Evolutionary conservation across 805 yeast genomes (phyloP).

Genomic region (Aciculoconidium aculeatum): DNA sequence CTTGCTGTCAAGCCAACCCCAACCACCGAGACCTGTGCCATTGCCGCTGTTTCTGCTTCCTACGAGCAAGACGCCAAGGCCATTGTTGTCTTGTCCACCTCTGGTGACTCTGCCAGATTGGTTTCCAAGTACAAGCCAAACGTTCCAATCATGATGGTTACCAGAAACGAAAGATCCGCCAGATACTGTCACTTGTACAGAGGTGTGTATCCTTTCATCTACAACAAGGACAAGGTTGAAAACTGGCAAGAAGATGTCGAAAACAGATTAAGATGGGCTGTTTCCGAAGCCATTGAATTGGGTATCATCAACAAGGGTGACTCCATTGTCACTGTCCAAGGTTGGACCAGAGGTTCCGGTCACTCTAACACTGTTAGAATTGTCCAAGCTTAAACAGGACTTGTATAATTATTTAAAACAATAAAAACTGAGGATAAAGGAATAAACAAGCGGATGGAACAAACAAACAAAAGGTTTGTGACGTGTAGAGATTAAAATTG

Average conservation of each 20-base stretch:
- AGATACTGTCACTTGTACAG: conserved; percentile 95
- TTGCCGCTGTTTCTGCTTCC: conserved; percentile 94
- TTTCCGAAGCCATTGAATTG: conserved; percentile 78
- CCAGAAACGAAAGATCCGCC: conserved; percentile 90
- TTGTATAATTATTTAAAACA: conserved; percentile 1
- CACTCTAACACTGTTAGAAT: conserved; percentile 98
- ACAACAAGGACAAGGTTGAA: conserved; percentile 55
- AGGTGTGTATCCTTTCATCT: conserved; percentile 97
- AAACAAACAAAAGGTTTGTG: no score
- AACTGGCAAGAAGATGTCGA: conserved; percentile 98
- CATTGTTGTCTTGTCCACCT: conserved; percentile 89
- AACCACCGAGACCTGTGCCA: conserved; percentile 94
- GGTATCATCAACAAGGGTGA: conserved; percentile 87
- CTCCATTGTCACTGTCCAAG: conserved; percentile 90
- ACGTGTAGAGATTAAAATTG: no score
- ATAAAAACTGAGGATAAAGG: not conserved
- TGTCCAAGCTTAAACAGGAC: conserved; percentile 63
- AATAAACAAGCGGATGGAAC: no score
- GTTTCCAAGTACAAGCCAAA: conserved; percentile 97
- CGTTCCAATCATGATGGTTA: conserved; percentile 96
- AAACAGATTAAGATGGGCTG: conserved; percentile 88
- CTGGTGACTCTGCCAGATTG: conserved; percentile 93
- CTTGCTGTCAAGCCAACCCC: conserved; percentile 84
- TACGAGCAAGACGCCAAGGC: conserved; percentile 97
- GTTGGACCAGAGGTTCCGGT: conserved; percentile 98